Evolutionary conservation across 2,329 filamentous ascomycete species (phyloP), one percentile per base, ranked within the genome.

Genomic region (Arthrobotrys pseudoclavata): DNA sequence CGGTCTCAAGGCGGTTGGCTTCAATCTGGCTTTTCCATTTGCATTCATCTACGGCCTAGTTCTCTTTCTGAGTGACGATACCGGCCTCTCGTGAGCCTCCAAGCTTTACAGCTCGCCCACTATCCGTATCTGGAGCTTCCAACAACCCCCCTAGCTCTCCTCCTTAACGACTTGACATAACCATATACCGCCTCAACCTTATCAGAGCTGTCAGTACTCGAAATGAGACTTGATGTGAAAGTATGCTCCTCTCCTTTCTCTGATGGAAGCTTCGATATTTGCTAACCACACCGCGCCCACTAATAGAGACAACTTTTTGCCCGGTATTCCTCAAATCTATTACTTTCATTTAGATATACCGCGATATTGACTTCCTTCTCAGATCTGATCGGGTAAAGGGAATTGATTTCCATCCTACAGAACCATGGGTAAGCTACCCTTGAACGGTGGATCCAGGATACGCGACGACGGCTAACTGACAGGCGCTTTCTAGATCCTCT

Each of bases 341-440:
- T 31, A 4, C 6, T 34, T 24, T 50, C 48, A 18, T 29, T 26
- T 7, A 47, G 1, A 20, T 50, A 15, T 6, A 57, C 12, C 24
- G 34, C 10, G 18, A 67, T 34, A 48, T 40, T 69, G 24, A 76
- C 57, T 6, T n/a, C 15, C 47, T 53, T 12, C 15, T 52, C 31
- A 77, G 94, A 85, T 96, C 92, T 83, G 93, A 98, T 89, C 91
- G 95, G 86, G 95, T 98, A 81, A 98, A 98, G 87, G 92, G 92
- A 83, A 94, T 97, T 85, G 95, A 98, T 87, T 98, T 97, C 84
- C 95, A 98, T 84, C 94, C 94, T 48, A 93, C 93, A 76, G 95
- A 97, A 87, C 94, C 94, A 89, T 97, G 95, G 93, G 92, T 94
- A 85, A 84, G 85, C 81, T 55, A 18, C 50, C 22, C 81, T 20